Conservation (phyloP, 1,139 yeast species). For the Pichia sp. region DNA sequence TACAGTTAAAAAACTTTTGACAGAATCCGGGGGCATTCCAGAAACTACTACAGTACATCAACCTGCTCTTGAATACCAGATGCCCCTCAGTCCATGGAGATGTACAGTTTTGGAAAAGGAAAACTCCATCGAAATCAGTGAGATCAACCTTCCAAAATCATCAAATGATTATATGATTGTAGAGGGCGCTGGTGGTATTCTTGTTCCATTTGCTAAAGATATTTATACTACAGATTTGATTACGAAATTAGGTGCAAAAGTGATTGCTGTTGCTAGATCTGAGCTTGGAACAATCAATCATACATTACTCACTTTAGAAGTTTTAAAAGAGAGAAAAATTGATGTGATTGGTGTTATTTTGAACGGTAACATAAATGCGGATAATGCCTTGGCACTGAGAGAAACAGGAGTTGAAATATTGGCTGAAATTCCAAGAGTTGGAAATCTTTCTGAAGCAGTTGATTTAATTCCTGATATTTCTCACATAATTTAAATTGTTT, state of each 20-base stretch:
- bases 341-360: conserved; percentile 22
- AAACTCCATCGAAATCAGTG: conserved; percentile 4
- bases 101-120: conserved; percentile 21
- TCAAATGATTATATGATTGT: conserved; percentile 10
- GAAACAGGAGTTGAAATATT: conserved; percentile 8
- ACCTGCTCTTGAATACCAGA: conserved; percentile 19
- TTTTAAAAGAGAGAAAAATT: conserved; percentile 17
- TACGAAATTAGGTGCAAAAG: conserved; percentile 17
- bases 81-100: conserved; percentile 27
- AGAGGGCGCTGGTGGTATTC: conserved; percentile 30
- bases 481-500: too few species aligned
- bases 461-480: conserved; percentile 2
- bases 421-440: conserved; percentile 9
- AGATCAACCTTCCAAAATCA: conserved; percentile 1
- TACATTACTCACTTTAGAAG: conserved; percentile 25
- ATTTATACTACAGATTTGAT: conserved; percentile 24
- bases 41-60: conserved; percentile 1
- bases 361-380: conserved; percentile 22
- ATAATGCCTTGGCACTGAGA: conserved; percentile 19
- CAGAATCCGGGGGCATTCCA: conserved; percentile 11
- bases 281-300: conserved; percentile 28
- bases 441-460: conserved; percentile 3
- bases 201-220: conserved; percentile 24
- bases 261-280: conserved; percentile 26
- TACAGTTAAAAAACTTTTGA: conserved; percentile 13